Evolutionary conservation across 2,329 filamentous ascomycete genomes (phyloP).

Genomic region (Periconia sp.): DNA sequence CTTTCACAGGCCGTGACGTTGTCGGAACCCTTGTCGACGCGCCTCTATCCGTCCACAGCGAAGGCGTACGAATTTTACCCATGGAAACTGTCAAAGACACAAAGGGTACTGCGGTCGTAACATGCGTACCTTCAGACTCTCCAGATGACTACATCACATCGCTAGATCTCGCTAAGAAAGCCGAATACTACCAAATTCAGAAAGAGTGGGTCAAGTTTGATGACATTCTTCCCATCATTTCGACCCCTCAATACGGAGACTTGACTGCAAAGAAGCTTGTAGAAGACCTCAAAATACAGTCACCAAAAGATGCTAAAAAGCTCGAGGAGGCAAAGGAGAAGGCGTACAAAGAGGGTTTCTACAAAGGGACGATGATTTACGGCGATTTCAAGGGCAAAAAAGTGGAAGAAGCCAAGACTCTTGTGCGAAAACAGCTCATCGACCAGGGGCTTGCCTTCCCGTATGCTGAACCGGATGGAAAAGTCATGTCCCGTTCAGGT

Average conservation of each 20-base stretch:
- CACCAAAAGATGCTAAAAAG: constrained; percentile 89
- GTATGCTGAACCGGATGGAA: constrained; percentile 88
- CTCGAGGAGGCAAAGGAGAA: constrained; percentile 93
- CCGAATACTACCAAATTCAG: constrained; percentile 89
- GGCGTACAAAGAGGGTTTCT: constrained; percentile 96
- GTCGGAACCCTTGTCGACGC: constrained; percentile 89
- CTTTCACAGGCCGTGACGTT: constrained; percentile 75
- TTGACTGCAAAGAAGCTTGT: constrained; percentile 81
- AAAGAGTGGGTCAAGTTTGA: constrained; percentile 89
- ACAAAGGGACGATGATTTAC: constrained; percentile 86
- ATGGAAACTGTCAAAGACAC: constrained; percentile 92
- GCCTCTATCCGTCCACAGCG: constrained; percentile 77
- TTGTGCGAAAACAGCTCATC: constrained; percentile 77
- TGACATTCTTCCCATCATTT: constrained; percentile 77
- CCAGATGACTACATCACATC: constrained; percentile 94
- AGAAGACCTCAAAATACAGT: constrained; percentile 93
- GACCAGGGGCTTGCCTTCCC: constrained; percentile 79
- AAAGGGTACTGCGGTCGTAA: constrained; percentile 96
- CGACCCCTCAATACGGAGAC: constrained; percentile 82
- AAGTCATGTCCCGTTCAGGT: constrained; percentile 83
- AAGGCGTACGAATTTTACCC: constrained; percentile 84
- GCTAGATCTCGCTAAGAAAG: constrained; percentile 87
- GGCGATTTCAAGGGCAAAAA: constrained; percentile 86
- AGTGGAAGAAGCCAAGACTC: constrained; percentile 83
- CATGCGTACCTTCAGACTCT: constrained; percentile 91